Evolutionary conservation across 148 eudicot genomes (phyloP).

Genomic region (Rhododendron mucronatum): DNA sequence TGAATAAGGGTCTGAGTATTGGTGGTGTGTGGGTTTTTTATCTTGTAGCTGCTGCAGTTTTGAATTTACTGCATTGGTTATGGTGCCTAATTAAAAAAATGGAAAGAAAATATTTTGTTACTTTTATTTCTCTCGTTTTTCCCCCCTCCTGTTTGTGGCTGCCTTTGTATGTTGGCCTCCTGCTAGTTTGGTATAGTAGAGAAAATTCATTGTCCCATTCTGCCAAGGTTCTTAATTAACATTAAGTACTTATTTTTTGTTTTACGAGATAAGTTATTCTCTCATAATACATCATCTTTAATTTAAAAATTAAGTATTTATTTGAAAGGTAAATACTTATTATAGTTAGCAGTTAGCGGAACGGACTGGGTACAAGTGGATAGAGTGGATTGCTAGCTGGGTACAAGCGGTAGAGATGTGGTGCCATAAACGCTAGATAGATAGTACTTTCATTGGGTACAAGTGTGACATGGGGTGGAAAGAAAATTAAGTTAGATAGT

Average conservation of each 20-base stretch:
- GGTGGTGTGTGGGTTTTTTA: background rate
- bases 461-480: too few species aligned
- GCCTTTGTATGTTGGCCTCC: background rate
- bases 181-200: background rate
- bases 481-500: too few species aligned
- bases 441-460: too few species aligned
- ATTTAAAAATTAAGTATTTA: too few species aligned
- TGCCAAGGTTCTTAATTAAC: too few species aligned
- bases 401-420: background rate
- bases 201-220: background rate
- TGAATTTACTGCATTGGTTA: background rate
- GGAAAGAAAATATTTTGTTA: background rate
- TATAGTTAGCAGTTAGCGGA: too few species aligned
- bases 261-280: rapidly evolving
- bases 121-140: background rate
- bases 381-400: too few species aligned
- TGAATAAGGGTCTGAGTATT: background rate
- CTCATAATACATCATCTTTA: too few species aligned
- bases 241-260: too few species aligned
- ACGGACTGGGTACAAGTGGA: too few species aligned
- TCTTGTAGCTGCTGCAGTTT: background rate
- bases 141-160: background rate
- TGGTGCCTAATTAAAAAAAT: too few species aligned
- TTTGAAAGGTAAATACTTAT: too few species aligned
- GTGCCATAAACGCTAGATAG: background rate